Evolutionary conservation across 768 basidiomycete genomes (phyloP), one percentile per base, ranked within the genome.

Genomic region (Udeniomyces megalosporus): DNA sequence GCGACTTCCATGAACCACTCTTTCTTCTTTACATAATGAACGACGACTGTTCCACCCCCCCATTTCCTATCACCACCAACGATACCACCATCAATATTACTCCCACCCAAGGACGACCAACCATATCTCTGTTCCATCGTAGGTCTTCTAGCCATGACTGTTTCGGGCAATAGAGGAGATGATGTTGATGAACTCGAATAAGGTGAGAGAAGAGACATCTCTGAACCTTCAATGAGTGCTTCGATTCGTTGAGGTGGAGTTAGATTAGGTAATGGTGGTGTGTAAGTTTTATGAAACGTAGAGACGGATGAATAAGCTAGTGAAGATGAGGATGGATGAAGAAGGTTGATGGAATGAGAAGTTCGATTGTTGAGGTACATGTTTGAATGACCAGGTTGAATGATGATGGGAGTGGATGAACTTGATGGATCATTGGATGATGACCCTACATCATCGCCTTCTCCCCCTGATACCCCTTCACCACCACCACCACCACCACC

Each of bases 1-100:
- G 89, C 88, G 5, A 92, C 88, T 76, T 99, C 93, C 67, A 91
- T 73, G 75, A 86, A 96, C 93, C 93, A 99, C 76, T 87, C 85
- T 67, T 88, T 83, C 72, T 88, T 85, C 82, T 96, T 99, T 78
- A 99, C 85, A 72, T 88, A 96, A 75, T 99, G 93, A 56, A 99
- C 90, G 24, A 90, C 86, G 50, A 92, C 80, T 2, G 93, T 99
- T 5, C 93, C 95, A 3, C 24, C 31, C n/a, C 63, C 56, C 63
- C 63, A 60, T 20, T 45, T 58, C 12, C 38, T 35, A 22, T 49
- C 38, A 2, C 58, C 58, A 2, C 53, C n/a, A n/a, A n/a, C n/a
- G n/a, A n/a, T n/a, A n/a, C n/a, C n/a, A n/a, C n/a, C n/a, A n/a
- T n/a, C n/a, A n/a, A n/a, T n/a, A n/a, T n/a, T n/a, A n/a, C n/a